Conservation (phyloP, 1,139 yeast genomes). For the Diutina neorugosa region DNA sequence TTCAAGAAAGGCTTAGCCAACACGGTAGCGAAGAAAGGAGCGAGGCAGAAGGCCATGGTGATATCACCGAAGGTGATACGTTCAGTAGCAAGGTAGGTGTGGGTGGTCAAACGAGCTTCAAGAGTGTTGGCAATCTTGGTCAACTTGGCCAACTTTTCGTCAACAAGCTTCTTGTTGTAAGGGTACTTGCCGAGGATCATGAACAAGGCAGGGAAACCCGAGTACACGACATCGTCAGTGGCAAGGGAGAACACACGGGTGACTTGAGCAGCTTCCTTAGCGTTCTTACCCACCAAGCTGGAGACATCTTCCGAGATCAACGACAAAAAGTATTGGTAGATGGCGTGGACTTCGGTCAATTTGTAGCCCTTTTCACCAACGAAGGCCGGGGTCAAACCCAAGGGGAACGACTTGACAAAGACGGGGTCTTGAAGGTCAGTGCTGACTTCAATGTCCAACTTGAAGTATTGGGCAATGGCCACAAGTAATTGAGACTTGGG, state of each 20-base stretch:
- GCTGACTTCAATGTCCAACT: constrained; percentile 55
- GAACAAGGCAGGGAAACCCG: constrained; percentile 22
- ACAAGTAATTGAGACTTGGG: constrained; percentile 22
- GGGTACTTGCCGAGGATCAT: constrained; percentile 26
- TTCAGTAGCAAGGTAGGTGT: constrained; percentile 89
- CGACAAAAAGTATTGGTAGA: constrained; percentile 32
- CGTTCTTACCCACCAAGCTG: constrained; percentile 49
- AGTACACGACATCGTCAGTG: constrained; percentile 53
- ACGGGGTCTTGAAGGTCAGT: constrained; percentile 27
- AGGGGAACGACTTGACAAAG: constrained; percentile 44
- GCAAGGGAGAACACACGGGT: constrained; percentile 75
- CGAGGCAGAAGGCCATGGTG: constrained; percentile 43
- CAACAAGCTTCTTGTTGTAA: constrained; percentile 75
- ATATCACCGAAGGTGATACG: constrained; percentile 79
- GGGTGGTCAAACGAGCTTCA: constrained; percentile 56
- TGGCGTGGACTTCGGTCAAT: constrained; percentile 70
- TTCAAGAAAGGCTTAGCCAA: constrained; percentile 74
- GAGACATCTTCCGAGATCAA: constrained; percentile 6
- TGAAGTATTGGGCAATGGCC: constrained; percentile 58
- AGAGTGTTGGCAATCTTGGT: constrained; percentile 30
- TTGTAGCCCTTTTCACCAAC: constrained; percentile 70
- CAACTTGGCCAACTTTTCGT: constrained; percentile 33
- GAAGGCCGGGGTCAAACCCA: constrained; percentile 66
- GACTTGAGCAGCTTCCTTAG: constrained; percentile 58
- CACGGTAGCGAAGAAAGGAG: constrained; percentile 55